Conservation (phyloP, 1,284 basidiomycete genomes). For the Tilletiaria anomala region DNA sequence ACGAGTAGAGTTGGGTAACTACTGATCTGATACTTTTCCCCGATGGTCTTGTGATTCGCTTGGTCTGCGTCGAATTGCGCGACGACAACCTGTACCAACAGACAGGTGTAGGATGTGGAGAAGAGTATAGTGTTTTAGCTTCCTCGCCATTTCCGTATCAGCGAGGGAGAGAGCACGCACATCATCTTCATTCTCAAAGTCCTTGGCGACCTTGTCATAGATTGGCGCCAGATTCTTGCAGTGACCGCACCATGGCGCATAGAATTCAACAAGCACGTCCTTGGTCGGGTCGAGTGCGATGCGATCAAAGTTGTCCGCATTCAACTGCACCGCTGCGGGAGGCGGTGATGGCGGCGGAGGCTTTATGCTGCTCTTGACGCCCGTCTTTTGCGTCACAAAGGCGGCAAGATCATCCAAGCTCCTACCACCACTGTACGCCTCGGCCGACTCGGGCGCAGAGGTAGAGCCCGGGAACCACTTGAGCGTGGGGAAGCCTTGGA, state of each 20-base stretch:
- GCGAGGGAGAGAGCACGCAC: constrained; percentile 45
- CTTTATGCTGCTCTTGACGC: constrained; percentile 69
- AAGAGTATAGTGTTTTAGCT: not conserved
- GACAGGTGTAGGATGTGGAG: not conserved
- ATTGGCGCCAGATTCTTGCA: constrained; percentile 74
- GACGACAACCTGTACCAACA: constrained; percentile 55
- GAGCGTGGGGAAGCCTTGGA: constrained; percentile 74
- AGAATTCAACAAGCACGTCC: constrained; percentile 80
- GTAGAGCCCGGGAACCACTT: constrained; percentile 66
- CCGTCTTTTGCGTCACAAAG: constrained; percentile 60
- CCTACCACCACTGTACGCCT: constrained; percentile 62
- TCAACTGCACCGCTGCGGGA: constrained; percentile 57
- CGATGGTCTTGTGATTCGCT: constrained; percentile 59
- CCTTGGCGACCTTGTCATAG: constrained; percentile 68
- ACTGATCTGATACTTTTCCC: constrained; percentile 56
- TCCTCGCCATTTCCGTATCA: not conserved
- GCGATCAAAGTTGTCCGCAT: constrained; percentile 58
- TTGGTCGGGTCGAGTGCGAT: constrained; percentile 60
- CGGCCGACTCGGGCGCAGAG: constrained; percentile 41
- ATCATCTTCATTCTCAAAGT: constrained; percentile 61
- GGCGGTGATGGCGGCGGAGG: constrained; percentile 52
- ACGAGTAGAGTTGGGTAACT: constrained; percentile 77
- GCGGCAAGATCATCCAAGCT: constrained; percentile 61
- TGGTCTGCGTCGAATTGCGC: constrained; percentile 85
- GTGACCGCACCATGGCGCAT: constrained; percentile 53